These are phyloP conservation scores for Phyllosticta citrichinensis DNA, from an alignment of 2,329 filamentous ascomycete species.

Conservation along the genomic window DNA sequence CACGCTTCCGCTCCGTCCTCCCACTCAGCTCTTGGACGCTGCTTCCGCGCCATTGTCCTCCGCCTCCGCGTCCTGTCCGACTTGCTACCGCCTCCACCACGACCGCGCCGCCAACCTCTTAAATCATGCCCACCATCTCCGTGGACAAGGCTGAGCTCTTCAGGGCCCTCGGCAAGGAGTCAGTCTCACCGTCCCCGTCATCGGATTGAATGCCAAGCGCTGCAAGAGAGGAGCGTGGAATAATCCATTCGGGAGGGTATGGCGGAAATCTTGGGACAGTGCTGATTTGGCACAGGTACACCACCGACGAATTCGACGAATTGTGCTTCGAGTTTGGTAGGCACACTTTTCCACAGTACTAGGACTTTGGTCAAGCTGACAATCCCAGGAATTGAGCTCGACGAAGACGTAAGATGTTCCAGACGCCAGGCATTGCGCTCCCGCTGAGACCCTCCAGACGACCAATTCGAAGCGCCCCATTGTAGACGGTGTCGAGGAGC, in stretches of 20 bases:
- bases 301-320: conserved; percentile 90
- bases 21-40: background rate
- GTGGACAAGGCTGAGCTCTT: conserved; percentile 96
- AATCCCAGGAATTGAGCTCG: conserved; percentile 66
- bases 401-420: conserved; percentile 59
- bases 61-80: background rate
- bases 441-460: conserved; percentile 36
- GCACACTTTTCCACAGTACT: conserved; percentile 12
- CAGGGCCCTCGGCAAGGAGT: conserved; percentile 84
- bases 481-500: conserved; percentile 70
- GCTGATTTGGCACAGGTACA: conserved; percentile 49
- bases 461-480: conserved; percentile 64
- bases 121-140: conserved; percentile 83
- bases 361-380: background rate
- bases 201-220: background rate
- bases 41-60: background rate
- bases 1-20: background rate
- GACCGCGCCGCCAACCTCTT: conserved; percentile 5
- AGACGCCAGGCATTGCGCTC: background rate
- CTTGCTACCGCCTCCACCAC: background rate
- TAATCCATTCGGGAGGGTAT: background rate
- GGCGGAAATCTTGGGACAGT: background rate
- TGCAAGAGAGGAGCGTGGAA: conserved; percentile 1
- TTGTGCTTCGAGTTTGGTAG: conserved; percentile 93
- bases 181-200: conserved; percentile 28